phyloP scores from a whole-genome alignment of 106 monocot species.

The Dioscorea zingiberensis region DNA sequence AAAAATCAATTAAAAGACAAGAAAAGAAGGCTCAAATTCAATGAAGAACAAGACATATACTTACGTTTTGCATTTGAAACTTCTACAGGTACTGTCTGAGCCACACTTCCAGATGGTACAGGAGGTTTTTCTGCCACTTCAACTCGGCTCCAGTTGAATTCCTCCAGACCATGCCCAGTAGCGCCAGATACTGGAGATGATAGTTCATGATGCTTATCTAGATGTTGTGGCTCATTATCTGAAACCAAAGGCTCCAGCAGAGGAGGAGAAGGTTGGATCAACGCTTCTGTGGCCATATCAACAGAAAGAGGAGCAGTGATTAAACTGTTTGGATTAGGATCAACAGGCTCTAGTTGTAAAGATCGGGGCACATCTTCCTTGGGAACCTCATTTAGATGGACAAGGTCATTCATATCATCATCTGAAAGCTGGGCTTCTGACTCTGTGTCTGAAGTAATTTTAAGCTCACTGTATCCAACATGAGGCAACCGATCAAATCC shows the following conservation, averaged over 20 bases:
- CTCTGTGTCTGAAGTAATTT: slow-evolving; percentile 45
- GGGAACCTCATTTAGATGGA: slow-evolving; percentile 1
- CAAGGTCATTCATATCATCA: slow-evolving; percentile 12
- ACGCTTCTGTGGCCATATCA: slow-evolving; percentile 7
- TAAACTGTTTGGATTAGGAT: not conserved
- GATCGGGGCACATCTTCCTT: slow-evolving; percentile 10
- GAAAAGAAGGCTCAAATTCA: not conserved
- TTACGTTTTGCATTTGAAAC: slow-evolving; percentile 12
- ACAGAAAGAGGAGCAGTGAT: slow-evolving; percentile 1
- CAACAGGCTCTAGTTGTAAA: slow-evolving; percentile 6
- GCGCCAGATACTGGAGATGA: not conserved
- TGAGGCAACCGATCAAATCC: slow-evolving; percentile 27
- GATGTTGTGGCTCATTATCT: slow-evolving; percentile 7
- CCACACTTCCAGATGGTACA: slow-evolving; percentile 10
- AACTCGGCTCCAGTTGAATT: slow-evolving; percentile 25
- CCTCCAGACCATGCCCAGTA: slow-evolving; percentile 21
- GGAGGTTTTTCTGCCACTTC: slow-evolving; percentile 1
- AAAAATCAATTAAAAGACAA: not conserved
- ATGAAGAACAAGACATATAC: not conserved
- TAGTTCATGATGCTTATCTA: slow-evolving; percentile 6
- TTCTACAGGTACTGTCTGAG: slow-evolving; percentile 15
- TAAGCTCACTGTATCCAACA: slow-evolving; percentile 39
- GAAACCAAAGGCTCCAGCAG: slow-evolving; percentile 3
- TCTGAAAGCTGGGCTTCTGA: slow-evolving; percentile 30
- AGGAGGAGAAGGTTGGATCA: slow-evolving; percentile 18